Conservation (phyloP, 2,329 filamentous ascomycete genomes). For the Curvularia eragrostidis region DNA sequence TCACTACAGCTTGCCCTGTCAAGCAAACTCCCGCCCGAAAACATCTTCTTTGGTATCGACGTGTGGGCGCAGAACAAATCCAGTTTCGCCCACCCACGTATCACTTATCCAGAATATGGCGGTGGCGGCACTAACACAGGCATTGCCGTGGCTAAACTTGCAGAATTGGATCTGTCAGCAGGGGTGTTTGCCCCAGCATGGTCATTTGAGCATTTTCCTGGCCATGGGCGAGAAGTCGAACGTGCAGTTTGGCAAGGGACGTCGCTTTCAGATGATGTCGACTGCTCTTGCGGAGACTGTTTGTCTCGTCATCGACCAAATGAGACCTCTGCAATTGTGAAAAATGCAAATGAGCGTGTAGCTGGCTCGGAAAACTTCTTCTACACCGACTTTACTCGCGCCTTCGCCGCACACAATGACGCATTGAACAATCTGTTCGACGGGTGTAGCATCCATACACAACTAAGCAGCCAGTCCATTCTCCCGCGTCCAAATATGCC, state of each 20-base stretch:
- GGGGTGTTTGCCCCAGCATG: constrained; percentile 57
- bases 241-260: constrained; percentile 47
- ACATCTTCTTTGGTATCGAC: constrained; percentile 55
- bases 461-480: constrained; percentile 46
- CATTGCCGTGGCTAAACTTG: constrained; percentile 49
- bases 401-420: constrained; percentile 33
- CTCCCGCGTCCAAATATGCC: constrained; percentile 30
- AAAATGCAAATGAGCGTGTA: constrained; percentile 37
- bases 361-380: constrained; percentile 49
- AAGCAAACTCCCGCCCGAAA: constrained; percentile 28
- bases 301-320: constrained; percentile 32
- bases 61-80: constrained; percentile 55
- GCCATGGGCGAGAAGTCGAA: constrained; percentile 36
- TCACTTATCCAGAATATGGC: constrained; percentile 48
- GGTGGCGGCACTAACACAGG: constrained; percentile 54
- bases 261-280: constrained; percentile 30
- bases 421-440: constrained; percentile 22
- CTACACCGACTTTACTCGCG: constrained; percentile 49
- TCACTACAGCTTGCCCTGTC: constrained; percentile 37
- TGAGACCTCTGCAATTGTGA: constrained; percentile 30
- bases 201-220: constrained; percentile 55
- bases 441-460: constrained; percentile 31
- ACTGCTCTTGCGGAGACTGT: constrained; percentile 46
- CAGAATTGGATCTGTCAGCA: constrained; percentile 45
- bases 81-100: constrained; percentile 36